Percentiles rank a stretch among this genome's conserved stretches.
phyloP scores from a whole-genome alignment of 1,284 basidiomycete species.

The Kwoniella shivajii region DNA sequence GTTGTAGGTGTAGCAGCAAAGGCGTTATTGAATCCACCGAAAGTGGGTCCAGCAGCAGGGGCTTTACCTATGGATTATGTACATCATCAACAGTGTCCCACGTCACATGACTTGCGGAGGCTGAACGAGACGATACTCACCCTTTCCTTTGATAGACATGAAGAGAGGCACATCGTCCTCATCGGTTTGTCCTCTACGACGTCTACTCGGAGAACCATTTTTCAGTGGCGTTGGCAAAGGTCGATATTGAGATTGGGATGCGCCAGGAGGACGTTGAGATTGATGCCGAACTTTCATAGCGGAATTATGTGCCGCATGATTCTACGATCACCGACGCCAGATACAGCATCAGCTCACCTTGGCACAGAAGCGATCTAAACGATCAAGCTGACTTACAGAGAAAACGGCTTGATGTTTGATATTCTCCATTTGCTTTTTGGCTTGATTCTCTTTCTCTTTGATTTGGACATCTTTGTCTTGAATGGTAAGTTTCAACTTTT shows the following conservation, averaged over 20 bases:
- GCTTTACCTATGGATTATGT: slow-evolving; percentile 9
- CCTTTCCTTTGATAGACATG: slow-evolving; percentile 35
- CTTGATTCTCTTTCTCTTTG: slow-evolving; percentile 34
- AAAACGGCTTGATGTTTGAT: slow-evolving; percentile 49
- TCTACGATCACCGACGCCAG: slow-evolving; percentile 9
- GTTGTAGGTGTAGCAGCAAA: slow-evolving; percentile 33
- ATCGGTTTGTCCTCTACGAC: slow-evolving; percentile 4
- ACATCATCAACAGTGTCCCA: not conserved
- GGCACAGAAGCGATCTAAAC: not conserved
- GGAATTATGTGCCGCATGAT: slow-evolving; percentile 31
- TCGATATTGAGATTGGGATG: slow-evolving; percentile 10
- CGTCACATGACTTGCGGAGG: not conserved
- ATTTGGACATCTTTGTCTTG: slow-evolving; percentile 37
- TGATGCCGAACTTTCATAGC: slow-evolving; percentile 24
- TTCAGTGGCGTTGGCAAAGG: slow-evolving; percentile 19
- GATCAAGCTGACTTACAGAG: slow-evolving; percentile 27
- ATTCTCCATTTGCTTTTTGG: slow-evolving; percentile 37
- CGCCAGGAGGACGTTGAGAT: slow-evolving; percentile 11
- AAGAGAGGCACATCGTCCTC: slow-evolving; percentile 19
- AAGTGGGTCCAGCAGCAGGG: slow-evolving; percentile 24
- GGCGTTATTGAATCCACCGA: slow-evolving; percentile 40
- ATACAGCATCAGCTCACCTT: not conserved
- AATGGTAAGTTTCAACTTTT: slow-evolving; percentile 27
- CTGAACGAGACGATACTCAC: slow-evolving; percentile 14
- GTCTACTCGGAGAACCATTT: slow-evolving; percentile 29